These are phyloP conservation scores for Ustilago loliicola DNA, from an alignment of 1,284 basidiomycete species.

Conservation along the genomic window DNA sequence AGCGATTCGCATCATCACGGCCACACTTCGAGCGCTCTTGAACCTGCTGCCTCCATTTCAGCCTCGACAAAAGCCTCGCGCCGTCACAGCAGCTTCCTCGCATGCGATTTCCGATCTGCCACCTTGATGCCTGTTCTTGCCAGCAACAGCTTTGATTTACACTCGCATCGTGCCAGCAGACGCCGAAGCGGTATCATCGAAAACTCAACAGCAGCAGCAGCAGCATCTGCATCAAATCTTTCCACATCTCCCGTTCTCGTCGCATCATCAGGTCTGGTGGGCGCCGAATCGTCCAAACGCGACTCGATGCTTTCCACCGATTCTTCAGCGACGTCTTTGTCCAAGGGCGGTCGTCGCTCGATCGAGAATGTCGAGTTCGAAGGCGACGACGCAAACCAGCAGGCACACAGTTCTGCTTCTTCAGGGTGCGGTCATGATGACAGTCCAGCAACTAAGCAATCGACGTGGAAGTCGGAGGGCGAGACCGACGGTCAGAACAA, in stretches of 20 bases:
- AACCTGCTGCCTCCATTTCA: slow-evolving; percentile 17
- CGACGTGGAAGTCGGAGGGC: not conserved
- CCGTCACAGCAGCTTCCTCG: slow-evolving; percentile 49
- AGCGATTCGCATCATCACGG: slow-evolving; percentile 42
- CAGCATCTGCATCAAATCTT: not conserved
- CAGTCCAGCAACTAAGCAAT: not conserved
- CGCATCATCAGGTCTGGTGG: not conserved
- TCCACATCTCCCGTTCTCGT: slow-evolving; percentile 9
- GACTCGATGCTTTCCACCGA: slow-evolving; percentile 45
- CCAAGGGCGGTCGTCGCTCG: slow-evolving; percentile 29
- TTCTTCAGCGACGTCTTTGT: slow-evolving; percentile 42
- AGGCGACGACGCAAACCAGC: slow-evolving; percentile 26
- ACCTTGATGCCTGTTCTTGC: slow-evolving; percentile 40
- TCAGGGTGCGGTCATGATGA: slow-evolving; percentile 36
- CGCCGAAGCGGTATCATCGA: slow-evolving; percentile 18
- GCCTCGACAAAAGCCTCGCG: slow-evolving; percentile 28
- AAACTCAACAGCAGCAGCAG: not conserved
- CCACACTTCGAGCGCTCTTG: slow-evolving; percentile 9
- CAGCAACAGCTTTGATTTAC: slow-evolving; percentile 33
- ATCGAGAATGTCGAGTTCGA: slow-evolving; percentile 45
- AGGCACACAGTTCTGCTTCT: slow-evolving; percentile 41
- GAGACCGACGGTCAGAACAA: slow-evolving; percentile 1
- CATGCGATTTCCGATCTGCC: slow-evolving; percentile 29
- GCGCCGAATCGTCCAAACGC: slow-evolving; percentile 18
- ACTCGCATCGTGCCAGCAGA: not conserved